These are phyloP conservation scores for Camellia oleifera DNA, from an alignment of 179 eudicot species.

Conservation along the genomic window DNA sequence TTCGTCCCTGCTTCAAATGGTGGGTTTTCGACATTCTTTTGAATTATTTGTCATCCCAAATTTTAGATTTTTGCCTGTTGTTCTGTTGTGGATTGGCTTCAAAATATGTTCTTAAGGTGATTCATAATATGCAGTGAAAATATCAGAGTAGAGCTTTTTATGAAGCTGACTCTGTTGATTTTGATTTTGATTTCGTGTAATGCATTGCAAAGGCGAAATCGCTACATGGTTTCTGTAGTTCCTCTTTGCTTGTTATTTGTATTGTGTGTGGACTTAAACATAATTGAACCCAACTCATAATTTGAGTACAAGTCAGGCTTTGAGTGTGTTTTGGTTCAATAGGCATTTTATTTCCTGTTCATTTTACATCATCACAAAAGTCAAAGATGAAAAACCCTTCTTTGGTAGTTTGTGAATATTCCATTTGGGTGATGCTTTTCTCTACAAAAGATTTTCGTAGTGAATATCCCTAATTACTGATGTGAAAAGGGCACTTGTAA, in stretches of 20 bases:
- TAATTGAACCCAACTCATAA: constrained; percentile 3
- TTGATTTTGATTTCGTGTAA: background rate
- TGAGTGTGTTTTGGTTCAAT: background rate
- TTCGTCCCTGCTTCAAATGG: no score
- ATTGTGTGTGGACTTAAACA: background rate
- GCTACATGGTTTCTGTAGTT: background rate
- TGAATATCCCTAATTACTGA: background rate
- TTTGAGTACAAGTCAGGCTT: background rate
- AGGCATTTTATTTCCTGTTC: background rate
- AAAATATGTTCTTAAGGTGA: constrained; percentile 1
- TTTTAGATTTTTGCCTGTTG: background rate
- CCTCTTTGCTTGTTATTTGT: background rate
- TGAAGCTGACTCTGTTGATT: background rate
- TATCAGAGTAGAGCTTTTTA: background rate
- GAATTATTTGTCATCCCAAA: background rate
- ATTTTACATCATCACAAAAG: background rate
- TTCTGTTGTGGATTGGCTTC: background rate
- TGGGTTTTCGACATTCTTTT: background rate
- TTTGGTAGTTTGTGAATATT: background rate
- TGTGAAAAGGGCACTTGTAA: background rate
- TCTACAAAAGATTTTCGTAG: no score
- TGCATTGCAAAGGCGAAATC: background rate
- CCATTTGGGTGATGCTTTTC: background rate
- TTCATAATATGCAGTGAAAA: background rate
- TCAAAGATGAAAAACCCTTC: background rate